Evolutionary conservation across 1,284 basidiomycete genomes (phyloP).

Genomic region (Puccinia triticina): DNA sequence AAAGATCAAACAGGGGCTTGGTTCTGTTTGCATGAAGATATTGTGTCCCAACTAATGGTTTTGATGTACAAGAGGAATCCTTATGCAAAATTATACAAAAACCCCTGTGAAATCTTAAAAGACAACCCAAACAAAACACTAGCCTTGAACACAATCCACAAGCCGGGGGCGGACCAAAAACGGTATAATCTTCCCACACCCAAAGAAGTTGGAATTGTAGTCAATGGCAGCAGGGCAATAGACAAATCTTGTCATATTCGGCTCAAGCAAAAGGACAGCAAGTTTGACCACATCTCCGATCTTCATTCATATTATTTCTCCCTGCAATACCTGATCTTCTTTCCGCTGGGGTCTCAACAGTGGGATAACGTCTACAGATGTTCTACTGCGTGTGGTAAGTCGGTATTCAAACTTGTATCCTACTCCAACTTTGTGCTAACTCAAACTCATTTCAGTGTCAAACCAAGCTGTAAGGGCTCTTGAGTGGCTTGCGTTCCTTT

Average conservation of each 20-base stretch:
- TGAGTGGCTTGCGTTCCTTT: conserved; percentile 22
- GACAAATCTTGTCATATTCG: background rate
- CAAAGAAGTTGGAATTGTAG: background rate
- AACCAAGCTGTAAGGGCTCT: background rate
- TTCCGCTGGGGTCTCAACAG: too few relatives aligned
- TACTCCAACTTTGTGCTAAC: background rate
- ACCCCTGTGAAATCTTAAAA: too few relatives aligned
- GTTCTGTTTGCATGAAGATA: too few relatives aligned
- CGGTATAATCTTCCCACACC: background rate
- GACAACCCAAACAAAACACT: too few relatives aligned
- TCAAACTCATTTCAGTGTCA: background rate
- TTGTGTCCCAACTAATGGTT: background rate
- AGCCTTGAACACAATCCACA: background rate
- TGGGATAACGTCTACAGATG: too few relatives aligned
- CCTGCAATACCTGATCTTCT: too few relatives aligned
- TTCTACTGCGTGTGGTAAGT: too few relatives aligned
- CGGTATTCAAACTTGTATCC: too few relatives aligned
- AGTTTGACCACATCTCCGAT: background rate
- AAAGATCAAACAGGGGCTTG: too few relatives aligned
- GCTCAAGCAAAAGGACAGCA: background rate
- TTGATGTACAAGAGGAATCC: conserved; percentile 17
- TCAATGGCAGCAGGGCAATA: background rate
- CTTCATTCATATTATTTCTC: too few relatives aligned
- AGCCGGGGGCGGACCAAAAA: background rate
- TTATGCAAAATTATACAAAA: background rate